These are phyloP conservation scores for Aspergillus nomiae DNA, from an alignment of 2,329 filamentous ascomycete genomes.

Conservation along the genomic window DNA sequence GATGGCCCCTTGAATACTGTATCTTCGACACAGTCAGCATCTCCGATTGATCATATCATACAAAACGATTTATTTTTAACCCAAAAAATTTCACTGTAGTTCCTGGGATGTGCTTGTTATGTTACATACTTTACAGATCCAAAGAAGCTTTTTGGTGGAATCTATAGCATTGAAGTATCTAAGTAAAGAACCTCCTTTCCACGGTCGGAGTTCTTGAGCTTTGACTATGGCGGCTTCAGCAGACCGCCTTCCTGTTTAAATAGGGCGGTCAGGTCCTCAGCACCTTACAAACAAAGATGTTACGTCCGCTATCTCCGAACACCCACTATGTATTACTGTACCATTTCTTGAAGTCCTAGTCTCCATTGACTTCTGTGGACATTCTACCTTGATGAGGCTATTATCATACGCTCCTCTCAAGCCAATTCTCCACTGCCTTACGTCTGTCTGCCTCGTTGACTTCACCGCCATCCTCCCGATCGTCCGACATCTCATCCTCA, in stretches of 20 bases:
- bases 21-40: neutral
- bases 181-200: neutral
- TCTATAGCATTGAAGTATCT: neutral
- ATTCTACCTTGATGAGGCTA: neutral
- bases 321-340: neutral
- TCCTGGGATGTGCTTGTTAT: neutral
- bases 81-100: neutral
- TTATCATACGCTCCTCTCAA: neutral
- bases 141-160: neutral
- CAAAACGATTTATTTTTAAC: neutral
- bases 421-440: neutral
- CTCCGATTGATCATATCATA: neutral
- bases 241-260: neutral
- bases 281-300: neutral
- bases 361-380: too few species aligned
- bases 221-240: neutral
- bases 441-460: neutral
- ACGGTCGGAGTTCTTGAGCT: neutral
- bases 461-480: neutral
- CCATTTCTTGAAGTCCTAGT: too few species aligned
- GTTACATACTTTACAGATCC: neutral
- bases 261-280: neutral
- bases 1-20: neutral
- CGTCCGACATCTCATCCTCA: conserved; percentile 12
- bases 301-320: conserved; percentile 18